Base-by-base conservation (phyloP, 202 grass and related monocot genomes). In the Elaeis oleifera region DNA sequence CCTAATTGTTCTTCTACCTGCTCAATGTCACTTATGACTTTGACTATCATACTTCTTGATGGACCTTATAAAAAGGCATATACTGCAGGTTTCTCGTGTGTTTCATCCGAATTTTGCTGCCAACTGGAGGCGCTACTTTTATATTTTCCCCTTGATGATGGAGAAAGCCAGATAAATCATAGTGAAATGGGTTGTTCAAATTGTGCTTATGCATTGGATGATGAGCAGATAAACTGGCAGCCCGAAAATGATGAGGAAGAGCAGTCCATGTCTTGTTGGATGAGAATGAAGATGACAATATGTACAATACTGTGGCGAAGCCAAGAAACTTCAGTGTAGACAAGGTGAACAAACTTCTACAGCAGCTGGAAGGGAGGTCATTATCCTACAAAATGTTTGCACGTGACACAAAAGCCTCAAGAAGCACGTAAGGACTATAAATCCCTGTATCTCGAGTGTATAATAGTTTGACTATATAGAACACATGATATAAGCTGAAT, bases 61-160 rank as follows among this genome's bases (percentile, higher is more conserved):
- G 13, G 36, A 44, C 8, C 36, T 44, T 13, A 36, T 11, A 36
- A 36, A 36, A 44, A 44, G 11, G 11, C 52, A 8, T 16, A 6
- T 28, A 18, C 25, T 82, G 72, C 75, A 96, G 91, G 87, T 96
- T 23, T 71, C 81, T 18, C 87, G 84, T 65, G 71, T 71, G 78
- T 96, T 96, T 73, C 91, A 96, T 78, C 91, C 91, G 59, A 96
- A 91, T 78, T 96, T 96, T 90, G 20, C 81, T 65, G 91, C 87
- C 56, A 91, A 88, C 83, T 96, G 87, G 91, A 90, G 91, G 65
- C 70, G 36, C 55, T 96, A 91, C 76, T n/a, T 90, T 51, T 96
- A 96, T 80, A 90, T 96, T 58, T 96, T 65, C 87, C 91, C 39
- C 87, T 96, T 54, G 68, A 85, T 19, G 63, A 76, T 29, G 71